These are phyloP conservation scores for Aspergillus caelatus DNA, from an alignment of 2,329 filamentous ascomycete genomes.

Conservation along the genomic window DNA sequence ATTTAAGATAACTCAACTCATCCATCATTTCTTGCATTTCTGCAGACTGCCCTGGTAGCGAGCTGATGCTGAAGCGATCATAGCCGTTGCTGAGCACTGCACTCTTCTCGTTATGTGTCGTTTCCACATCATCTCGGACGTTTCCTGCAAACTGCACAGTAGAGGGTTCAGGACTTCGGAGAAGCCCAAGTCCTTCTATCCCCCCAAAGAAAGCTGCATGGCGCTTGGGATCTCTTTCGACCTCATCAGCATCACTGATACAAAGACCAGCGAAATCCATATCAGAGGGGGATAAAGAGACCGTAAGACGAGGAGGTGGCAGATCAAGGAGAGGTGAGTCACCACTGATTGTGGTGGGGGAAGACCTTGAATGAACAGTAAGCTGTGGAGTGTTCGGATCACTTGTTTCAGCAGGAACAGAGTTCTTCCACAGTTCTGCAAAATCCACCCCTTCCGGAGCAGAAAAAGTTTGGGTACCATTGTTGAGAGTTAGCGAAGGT, in stretches of 20 bases:
- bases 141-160: slow-evolving; percentile 26
- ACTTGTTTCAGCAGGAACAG: slow-evolving; percentile 25
- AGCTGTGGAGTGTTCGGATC: slow-evolving; percentile 44
- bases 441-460: slow-evolving; percentile 22
- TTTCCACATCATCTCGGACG: slow-evolving; percentile 6
- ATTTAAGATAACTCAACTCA: slow-evolving; percentile 55
- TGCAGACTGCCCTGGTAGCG: slow-evolving; percentile 32
- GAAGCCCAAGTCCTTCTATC: slow-evolving; percentile 31
- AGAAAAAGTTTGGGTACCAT: slow-evolving; percentile 23
- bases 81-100: neutral
- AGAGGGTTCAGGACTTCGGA: slow-evolving; percentile 28
- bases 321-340: slow-evolving; percentile 30
- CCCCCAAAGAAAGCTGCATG: slow-evolving; percentile 40
- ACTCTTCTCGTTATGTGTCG: slow-evolving; percentile 1
- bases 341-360: slow-evolving; percentile 31
- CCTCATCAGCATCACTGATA: slow-evolving; percentile 35
- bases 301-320: slow-evolving; percentile 28
- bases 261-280: slow-evolving; percentile 35
- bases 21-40: slow-evolving; percentile 54
- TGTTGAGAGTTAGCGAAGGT: slow-evolving; percentile 37
- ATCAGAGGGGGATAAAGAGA: slow-evolving; percentile 30
- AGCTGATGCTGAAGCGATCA: slow-evolving; percentile 21
- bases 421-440: slow-evolving; percentile 26
- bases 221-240: slow-evolving; percentile 41
- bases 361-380: slow-evolving; percentile 32